Percentiles rank a stretch among this genome's conserved stretches.
These are phyloP conservation scores for Ceratobasidium sp. DNA, from an alignment of 1,284 basidiomycete genomes.

Conservation along the genomic window DNA sequence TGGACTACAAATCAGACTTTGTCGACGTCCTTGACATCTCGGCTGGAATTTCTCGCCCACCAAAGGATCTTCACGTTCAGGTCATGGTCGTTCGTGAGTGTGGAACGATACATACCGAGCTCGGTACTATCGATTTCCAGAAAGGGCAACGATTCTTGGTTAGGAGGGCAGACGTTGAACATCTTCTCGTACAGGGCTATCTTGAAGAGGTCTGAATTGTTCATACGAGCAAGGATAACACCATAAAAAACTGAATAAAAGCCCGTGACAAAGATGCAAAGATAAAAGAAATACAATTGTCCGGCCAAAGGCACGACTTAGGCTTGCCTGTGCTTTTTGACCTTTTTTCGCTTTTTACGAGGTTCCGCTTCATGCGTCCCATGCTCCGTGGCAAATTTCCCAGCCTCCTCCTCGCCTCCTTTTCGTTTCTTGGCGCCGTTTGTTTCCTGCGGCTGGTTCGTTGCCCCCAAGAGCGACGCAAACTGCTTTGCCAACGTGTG, in stretches of 20 bases:
- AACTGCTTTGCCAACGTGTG: conserved; percentile 63
- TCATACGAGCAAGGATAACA: conserved; percentile 20
- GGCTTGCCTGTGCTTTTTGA: conserved; percentile 30
- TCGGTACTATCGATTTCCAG: conserved; percentile 87
- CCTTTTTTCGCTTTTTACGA: conserved; percentile 44
- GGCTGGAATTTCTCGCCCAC: conserved; percentile 80
- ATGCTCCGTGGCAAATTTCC: conserved; percentile 47
- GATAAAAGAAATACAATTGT: conserved; percentile 17
- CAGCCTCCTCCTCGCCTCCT: conserved; percentile 56
- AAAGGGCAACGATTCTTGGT: conserved; percentile 92
- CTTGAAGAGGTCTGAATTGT: conserved; percentile 68
- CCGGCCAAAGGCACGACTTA: neutral
- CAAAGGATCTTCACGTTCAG: conserved; percentile 83
- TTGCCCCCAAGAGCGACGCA: conserved; percentile 62
- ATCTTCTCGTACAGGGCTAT: conserved; percentile 92
- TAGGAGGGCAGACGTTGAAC: conserved; percentile 87
- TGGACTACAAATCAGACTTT: conserved; percentile 88
- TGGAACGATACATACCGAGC: conserved; percentile 89
- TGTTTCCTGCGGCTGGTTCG: conserved; percentile 50
- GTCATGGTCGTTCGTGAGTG: conserved; percentile 87
- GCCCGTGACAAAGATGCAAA: neutral
- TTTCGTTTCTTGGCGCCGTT: conserved; percentile 53
- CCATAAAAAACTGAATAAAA: conserved; percentile 2
- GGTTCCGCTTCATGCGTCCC: conserved; percentile 7
- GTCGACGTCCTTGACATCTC: conserved; percentile 89